Conservation (phyloP, 2,329 filamentous ascomycete species). For the Sphaerulina musiva region DNA sequence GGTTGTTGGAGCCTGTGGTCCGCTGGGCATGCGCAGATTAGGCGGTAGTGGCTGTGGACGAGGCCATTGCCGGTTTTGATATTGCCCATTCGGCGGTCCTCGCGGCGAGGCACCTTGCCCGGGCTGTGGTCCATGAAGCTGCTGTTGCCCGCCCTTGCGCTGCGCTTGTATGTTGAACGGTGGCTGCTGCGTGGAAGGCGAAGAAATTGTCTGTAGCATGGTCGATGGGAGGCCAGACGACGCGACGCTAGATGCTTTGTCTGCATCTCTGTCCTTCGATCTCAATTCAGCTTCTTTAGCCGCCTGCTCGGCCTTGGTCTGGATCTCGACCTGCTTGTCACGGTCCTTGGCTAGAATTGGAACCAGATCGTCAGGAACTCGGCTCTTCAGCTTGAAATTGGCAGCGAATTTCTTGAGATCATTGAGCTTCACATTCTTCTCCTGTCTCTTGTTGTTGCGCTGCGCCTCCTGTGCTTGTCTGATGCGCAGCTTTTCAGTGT, state of each 20-base stretch:
- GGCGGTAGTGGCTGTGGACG: slow-evolving; percentile 47
- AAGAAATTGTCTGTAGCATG: slow-evolving; percentile 6
- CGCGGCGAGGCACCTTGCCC: slow-evolving; percentile 4
- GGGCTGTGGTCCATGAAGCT: slow-evolving; percentile 2
- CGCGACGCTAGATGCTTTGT: slow-evolving; percentile 19
- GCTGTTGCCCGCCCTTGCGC: slow-evolving; percentile 1
- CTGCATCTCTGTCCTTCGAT: slow-evolving; percentile 37
- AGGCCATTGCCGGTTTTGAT: neutral
- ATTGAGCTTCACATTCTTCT: slow-evolving; percentile 87
- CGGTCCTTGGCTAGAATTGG: slow-evolving; percentile 95
- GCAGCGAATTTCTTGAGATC: slow-evolving; percentile 92
- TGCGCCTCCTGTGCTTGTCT: slow-evolving; percentile 50
- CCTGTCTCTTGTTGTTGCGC: slow-evolving; percentile 53
- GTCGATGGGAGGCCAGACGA: slow-evolving; percentile 20
- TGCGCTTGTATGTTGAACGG: slow-evolving; percentile 12
- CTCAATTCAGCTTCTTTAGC: slow-evolving; percentile 51
- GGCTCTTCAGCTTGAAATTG: slow-evolving; percentile 89
- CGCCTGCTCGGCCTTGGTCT: slow-evolving; percentile 76
- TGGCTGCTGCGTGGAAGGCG: slow-evolving; percentile 7
- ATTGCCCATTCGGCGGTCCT: slow-evolving; percentile 2
- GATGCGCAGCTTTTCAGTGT: slow-evolving; percentile 54
- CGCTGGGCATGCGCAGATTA: slow-evolving; percentile 61
- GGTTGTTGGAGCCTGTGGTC: slow-evolving; percentile 20
- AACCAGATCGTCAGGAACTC: slow-evolving; percentile 84
- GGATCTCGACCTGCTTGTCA: slow-evolving; percentile 86